Evolutionary conservation across 306 rosid genomes (phyloP).

Genomic region (Luffa aegyptiaca): DNA sequence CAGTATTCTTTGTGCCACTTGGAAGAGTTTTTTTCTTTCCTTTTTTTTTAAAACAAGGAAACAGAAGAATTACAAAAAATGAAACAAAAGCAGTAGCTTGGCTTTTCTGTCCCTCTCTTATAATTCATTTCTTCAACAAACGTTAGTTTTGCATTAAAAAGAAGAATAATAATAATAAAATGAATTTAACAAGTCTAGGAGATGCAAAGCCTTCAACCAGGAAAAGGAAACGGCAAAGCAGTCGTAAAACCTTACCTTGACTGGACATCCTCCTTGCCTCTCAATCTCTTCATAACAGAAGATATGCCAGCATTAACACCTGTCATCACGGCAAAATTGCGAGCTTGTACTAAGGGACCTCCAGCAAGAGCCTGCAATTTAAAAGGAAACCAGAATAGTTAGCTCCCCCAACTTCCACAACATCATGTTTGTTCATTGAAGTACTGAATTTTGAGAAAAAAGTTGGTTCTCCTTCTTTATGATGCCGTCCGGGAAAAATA

Average conservation of each 20-base stretch:
- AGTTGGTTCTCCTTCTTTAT: neutral
- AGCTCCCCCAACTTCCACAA: neutral
- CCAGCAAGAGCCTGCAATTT: constrained; percentile 69
- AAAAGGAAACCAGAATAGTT: neutral
- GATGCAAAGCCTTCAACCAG: neutral
- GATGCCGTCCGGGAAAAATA: neutral
- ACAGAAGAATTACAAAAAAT: neutral
- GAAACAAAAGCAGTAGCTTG: neutral
- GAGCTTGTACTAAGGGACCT: constrained; percentile 83
- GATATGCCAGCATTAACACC: constrained; percentile 96
- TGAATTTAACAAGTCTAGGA: neutral
- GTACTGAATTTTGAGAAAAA: neutral
- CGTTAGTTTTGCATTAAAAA: neutral
- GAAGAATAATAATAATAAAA: neutral
- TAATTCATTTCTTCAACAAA: neutral
- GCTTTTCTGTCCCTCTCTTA: neutral
- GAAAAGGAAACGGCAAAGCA: neutral
- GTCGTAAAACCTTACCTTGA: constrained; percentile 44
- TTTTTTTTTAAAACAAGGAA: neutral
- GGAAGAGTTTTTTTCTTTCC: neutral
- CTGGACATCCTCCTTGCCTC: constrained; percentile 95
- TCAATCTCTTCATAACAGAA: constrained; percentile 77
- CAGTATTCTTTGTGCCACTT: neutral
- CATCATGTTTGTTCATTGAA: neutral
- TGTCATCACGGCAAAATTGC: constrained; percentile 96